Conservation (phyloP, 768 basidiomycete species). For the Sarcomyxa edulis region DNA sequence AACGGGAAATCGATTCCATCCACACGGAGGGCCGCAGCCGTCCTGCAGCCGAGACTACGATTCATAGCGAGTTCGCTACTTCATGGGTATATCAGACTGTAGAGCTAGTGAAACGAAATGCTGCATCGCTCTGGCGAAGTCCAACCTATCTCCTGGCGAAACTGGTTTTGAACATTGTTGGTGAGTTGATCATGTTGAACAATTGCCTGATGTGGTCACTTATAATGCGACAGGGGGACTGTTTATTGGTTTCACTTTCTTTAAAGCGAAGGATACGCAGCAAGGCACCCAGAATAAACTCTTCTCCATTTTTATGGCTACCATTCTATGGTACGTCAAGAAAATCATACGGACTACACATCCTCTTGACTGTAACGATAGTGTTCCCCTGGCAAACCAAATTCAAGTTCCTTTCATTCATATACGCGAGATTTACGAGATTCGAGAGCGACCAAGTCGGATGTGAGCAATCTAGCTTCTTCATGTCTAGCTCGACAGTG, state of each 20-base stretch:
- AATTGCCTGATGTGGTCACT: no score
- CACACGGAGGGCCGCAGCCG: conserved; percentile 44
- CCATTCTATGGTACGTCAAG: conserved; percentile 32
- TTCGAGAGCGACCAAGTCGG: conserved; percentile 58
- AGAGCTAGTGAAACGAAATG: conserved; percentile 38
- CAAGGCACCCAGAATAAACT: conserved; percentile 63
- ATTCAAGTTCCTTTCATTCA: conserved; percentile 58
- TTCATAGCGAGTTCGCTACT: conserved; percentile 43
- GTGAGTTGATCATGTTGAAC: conserved; percentile 53
- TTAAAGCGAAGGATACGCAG: conserved; percentile 44
- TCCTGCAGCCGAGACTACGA: conserved; percentile 29
- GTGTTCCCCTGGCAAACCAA: conserved; percentile 55
- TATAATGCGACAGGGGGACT: no score
- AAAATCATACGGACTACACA: no score
- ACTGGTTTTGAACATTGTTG: conserved; percentile 45
- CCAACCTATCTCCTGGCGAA: conserved; percentile 61
- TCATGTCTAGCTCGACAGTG: no score
- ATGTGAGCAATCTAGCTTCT: no score
- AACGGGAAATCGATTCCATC: conserved; percentile 39
- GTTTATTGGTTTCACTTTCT: conserved; percentile 49
- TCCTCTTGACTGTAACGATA: no score
- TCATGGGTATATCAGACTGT: conserved; percentile 45
- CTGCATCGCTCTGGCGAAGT: conserved; percentile 46
- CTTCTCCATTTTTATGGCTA: conserved; percentile 59
- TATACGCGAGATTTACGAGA: conserved; percentile 60